These are phyloP conservation scores for Pythium scleroteichum DNA, from an alignment of 352 stramenopile genomes.

Conservation along the genomic window DNA sequence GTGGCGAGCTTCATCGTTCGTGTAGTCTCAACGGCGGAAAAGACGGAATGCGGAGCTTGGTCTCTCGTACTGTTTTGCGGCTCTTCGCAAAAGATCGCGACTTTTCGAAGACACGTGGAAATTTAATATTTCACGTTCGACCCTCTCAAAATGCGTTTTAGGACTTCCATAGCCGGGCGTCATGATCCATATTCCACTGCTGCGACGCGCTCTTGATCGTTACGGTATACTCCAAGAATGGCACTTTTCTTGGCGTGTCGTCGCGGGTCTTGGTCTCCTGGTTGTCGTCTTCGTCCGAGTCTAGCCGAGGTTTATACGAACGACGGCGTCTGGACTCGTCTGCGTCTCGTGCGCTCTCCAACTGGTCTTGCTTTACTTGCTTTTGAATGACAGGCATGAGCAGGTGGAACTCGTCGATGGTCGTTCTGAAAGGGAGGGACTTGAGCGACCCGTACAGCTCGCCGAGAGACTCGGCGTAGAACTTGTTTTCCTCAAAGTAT, in stretches of 20 bases:
- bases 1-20: too few relatives aligned
- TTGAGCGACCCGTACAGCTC: slow-evolving; percentile 36
- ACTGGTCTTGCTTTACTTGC: background rate
- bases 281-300: slow-evolving; percentile 29
- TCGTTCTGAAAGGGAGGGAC: slow-evolving; percentile 27
- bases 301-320: slow-evolving; percentile 29
- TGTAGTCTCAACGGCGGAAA: too few relatives aligned
- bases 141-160: background rate
- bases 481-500: slow-evolving; percentile 40
- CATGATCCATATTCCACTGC: slow-evolving; percentile 50
- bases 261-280: background rate
- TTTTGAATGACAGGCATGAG: slow-evolving; percentile 33
- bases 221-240: slow-evolving; percentile 31
- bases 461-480: slow-evolving; percentile 45
- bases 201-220: slow-evolving; percentile 41
- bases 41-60: too few relatives aligned
- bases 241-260: background rate
- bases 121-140: background rate
- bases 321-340: slow-evolving; percentile 7
- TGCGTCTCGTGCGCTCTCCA: background rate
- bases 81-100: slow-evolving; percentile 1
- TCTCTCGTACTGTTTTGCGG: too few relatives aligned
- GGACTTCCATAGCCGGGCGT: slow-evolving; percentile 37
- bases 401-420: slow-evolving; percentile 38
- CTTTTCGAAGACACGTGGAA: background rate